Base-by-base conservation (phyloP, 1,284 basidiomycete species). In the Cronartium quercuum region DNA sequence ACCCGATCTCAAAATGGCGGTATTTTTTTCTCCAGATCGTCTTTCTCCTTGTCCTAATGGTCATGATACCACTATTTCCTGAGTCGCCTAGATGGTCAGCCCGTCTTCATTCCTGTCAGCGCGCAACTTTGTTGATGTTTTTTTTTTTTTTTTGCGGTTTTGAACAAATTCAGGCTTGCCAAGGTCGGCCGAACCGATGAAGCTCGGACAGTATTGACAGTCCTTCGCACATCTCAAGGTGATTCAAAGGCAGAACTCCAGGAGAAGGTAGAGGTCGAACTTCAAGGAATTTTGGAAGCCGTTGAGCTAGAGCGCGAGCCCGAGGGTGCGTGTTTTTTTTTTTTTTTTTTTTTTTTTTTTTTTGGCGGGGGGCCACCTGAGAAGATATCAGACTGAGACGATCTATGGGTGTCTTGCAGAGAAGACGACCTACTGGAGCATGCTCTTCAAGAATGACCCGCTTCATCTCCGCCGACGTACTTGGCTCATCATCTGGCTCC, bases 141-240 rank as follows among this genome's bases (percentile, higher is more conserved):
- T n/a, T n/a, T n/a, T n/a, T n/a, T n/a, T n/a, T n/a, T n/a, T n/a
- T n/a, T n/a, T n/a, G n/a, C n/a, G 29, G 12, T 13, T 13, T 34
- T 21, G 29, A 21, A 13, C 12, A 34, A 35, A 2, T 21, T 18
- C 18, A 70, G 66, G 66, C 76, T 80, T 6, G 78, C 78, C 21
- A 78, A 79, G 64, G 71, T 78, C 34, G 80, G 80, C 5, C 76
- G 78, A 18, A 76, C 76, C 24, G 77, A 81, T 10, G 80, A 81
- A 55, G 80, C 79, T 13, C 77, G 78, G 3, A 62, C 79, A 10
- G 71, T 80, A 24, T 76, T 81, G 12, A 78, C 78, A 1, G 29
- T 69, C 0, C 64, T 79, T 24, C 75, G 79, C 57, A 71, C 68
- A 40, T 40, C 61, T 6, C 13, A 57, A 15, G 66, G 61, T 10